Evolutionary conservation across 352 stramenopile species (phyloP), one percentile per base, ranked within the genome.

Genomic region (Phytophthora fragariaefolia): DNA sequence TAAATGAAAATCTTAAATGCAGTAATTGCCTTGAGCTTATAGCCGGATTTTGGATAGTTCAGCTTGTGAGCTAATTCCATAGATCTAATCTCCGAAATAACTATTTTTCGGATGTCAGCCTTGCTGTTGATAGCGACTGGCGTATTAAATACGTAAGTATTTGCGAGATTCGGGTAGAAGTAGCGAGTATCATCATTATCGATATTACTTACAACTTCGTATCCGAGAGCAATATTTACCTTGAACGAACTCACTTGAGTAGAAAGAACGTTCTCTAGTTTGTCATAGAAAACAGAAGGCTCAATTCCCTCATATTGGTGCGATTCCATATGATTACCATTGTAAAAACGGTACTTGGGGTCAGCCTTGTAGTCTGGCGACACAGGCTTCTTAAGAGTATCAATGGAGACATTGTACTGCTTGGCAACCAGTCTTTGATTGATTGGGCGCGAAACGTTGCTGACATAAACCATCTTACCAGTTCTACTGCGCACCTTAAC

Each of bases 31-130:
- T 63, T 73, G 24, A 62, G 46, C 51, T 51, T 23, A 48, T 63
- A 60, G 1, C 48, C 45, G 15, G 50, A 71, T 3, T 6, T 60
- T 13, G 54, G 55, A 24, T 64, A 67, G 18, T 58, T 66, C 3
- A 75, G 50, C 20, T 28, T 56, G n/a, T 75, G 24, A 64, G 55
- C 46, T 13, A 64, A 32, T 5, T 71, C 67, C 40, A 61, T 71
- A 12, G 32, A 75, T 1, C 32, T 17, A 15, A 55, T 75, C 18
- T 60, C 32, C 10, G 32, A 40, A 34, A 67, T 63, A 18, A 53
- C 46, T n/a, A n/a, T n/a, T 38, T 58, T 60, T 27, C 40, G 26
- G 65, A 72, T 59, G 9, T 72, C 62, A 20, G n/a, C 6, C 45
- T 38, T 66, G 26, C 53, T 71, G 23, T 71, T 66, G 36, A 72